These are phyloP conservation scores for Astraeus odoratus DNA, from an alignment of 768 basidiomycete genomes.

Conservation along the genomic window DNA sequence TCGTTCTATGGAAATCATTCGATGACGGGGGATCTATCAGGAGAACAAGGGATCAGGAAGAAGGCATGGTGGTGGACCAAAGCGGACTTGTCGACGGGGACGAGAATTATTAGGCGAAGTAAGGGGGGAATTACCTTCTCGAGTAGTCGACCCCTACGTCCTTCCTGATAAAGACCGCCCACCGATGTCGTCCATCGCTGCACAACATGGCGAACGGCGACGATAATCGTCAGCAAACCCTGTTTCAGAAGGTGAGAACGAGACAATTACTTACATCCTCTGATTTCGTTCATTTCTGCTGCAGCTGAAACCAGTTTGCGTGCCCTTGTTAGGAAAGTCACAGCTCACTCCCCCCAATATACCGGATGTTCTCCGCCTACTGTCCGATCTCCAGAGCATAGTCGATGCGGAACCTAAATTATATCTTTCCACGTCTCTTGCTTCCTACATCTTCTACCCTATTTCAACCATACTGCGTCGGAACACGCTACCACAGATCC, in stretches of 20 bases:
- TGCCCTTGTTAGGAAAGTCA: slow-evolving; percentile 70
- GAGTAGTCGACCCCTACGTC: not conserved
- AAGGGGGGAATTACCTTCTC: not conserved
- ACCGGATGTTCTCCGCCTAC: slow-evolving; percentile 39
- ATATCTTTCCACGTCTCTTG: slow-evolving; percentile 48
- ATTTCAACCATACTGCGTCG: slow-evolving; percentile 78
- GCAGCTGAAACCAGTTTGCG: slow-evolving; percentile 66
- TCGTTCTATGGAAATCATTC: not conserved
- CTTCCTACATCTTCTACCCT: slow-evolving; percentile 85
- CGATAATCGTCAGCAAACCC: slow-evolving; percentile 18
- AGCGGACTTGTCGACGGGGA: too few relatives aligned
- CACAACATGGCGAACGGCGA: slow-evolving; percentile 8
- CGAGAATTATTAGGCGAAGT: not conserved
- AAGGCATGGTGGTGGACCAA: too few relatives aligned
- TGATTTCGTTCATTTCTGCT: slow-evolving; percentile 1
- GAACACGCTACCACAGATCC: slow-evolving; percentile 60
- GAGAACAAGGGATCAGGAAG: not conserved
- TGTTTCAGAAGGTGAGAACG: slow-evolving; percentile 35
- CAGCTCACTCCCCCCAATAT: slow-evolving; percentile 51
- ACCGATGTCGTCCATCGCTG: slow-evolving; percentile 1
- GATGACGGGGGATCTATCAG: too few relatives aligned
- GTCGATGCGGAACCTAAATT: slow-evolving; percentile 39
- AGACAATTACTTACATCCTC: not conserved
- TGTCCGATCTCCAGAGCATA: slow-evolving; percentile 45
- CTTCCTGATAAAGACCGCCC: not conserved